Evolutionary conservation across 1,284 basidiomycete species (phyloP).

Genomic region (Sanghuangporus sanghuang): DNA sequence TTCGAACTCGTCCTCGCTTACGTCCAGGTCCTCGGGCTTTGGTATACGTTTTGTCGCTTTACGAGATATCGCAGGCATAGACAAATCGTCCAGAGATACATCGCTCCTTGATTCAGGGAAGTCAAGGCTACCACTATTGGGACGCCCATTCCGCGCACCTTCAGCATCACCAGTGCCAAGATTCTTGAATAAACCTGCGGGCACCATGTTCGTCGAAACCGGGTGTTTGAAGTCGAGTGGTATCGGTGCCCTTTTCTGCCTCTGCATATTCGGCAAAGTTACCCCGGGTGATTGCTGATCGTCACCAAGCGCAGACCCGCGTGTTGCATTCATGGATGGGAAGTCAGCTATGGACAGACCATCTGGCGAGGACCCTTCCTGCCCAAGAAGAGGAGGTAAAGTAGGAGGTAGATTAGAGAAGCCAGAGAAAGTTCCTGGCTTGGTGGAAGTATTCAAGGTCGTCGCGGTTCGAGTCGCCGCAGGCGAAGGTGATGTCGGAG

Average conservation of each 20-base stretch:
- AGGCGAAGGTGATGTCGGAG: conserved; percentile 34
- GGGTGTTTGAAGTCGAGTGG: conserved; percentile 78
- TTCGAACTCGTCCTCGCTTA: conserved; percentile 4
- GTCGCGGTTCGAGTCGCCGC: conserved; percentile 24
- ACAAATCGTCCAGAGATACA: conserved; percentile 69
- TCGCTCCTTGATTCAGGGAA: conserved; percentile 55
- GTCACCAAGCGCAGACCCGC: conserved; percentile 13
- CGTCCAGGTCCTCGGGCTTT: conserved; percentile 13
- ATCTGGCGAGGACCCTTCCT: conserved; percentile 9
- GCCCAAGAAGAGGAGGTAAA: conserved; percentile 13
- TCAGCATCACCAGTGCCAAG: conserved; percentile 49
- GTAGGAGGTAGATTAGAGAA: conserved; percentile 32
- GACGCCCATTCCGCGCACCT: conserved; percentile 59
- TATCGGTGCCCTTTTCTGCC: conserved; percentile 61
- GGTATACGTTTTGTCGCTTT: conserved; percentile 37
- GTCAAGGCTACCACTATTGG: conserved; percentile 64
- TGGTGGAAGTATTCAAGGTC: conserved; percentile 37
- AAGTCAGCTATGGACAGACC: conserved; percentile 10
- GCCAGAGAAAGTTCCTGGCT: conserved; percentile 62
- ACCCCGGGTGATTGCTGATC: conserved; percentile 16
- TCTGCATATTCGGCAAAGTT: conserved; percentile 9
- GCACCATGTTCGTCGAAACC: conserved; percentile 67
- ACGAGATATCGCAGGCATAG: conserved; percentile 61
- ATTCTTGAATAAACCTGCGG: conserved; percentile 79
- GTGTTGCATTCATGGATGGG: conserved; percentile 12